Evolutionary conservation across 129 eudicot species (phyloP), one percentile per base, ranked within the genome.

Genomic region (Scalesia atractyloides): DNA sequence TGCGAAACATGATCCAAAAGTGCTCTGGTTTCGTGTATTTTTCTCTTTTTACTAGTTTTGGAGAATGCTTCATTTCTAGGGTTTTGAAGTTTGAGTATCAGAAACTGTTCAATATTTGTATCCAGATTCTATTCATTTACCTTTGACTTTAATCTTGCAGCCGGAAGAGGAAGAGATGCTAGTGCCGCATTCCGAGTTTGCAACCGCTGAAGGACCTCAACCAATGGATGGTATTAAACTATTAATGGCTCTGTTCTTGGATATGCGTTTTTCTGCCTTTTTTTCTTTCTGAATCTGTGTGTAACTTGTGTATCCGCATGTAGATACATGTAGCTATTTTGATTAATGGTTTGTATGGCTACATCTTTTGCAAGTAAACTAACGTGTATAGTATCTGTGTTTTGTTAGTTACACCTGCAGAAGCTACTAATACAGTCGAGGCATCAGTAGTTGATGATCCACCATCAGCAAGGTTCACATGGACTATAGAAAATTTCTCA

Each of bases 101-200:
- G 34, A 30, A 41, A 41, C 11, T 41, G 10, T 41, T 41, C 10
- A 8, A 7, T 41, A 6, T 7, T 41, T 41, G 46, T 41, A 9
- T 41, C 46, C 46, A 41, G 46, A 41, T 41, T 2, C 46, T 1
- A 7, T 41, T 41, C 46, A 9, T 2, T 41, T 41, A 41, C 10
- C 10, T 39, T 51, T 10, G 6, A 15, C 10, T 56, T 76, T 24
- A 19, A 79, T 76, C 10, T 41, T 76, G 91, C 85, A 89, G 94
- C 86, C 88, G 41, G 96, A 85, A 69, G 98, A 89, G 59, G 95
- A 89, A 24, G 96, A 92, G 87, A 89, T 92, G 96, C 85, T 92
- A 57, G 95, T 92, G 22, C 98, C 98, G 6, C 91, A 82, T 85
- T 77, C 98, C 3, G 95, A 89, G 62, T 76, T 85, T 37, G 60